Conservation (phyloP, 2,329 filamentous ascomycete species). For the Curvularia eragrostidis region DNA sequence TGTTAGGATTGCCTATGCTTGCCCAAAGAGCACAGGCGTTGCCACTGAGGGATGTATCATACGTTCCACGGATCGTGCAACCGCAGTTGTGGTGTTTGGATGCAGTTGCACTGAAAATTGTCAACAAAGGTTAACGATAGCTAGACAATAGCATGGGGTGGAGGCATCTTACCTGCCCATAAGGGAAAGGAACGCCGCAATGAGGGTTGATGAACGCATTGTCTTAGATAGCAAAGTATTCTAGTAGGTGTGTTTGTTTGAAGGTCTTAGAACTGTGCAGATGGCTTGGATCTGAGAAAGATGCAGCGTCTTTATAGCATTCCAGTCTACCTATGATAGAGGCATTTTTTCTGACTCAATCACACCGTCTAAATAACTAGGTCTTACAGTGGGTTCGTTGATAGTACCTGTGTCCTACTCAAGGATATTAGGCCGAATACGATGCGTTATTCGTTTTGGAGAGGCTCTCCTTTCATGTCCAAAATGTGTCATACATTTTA, state of each 20-base stretch:
- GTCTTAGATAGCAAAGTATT: no score
- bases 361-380: no score
- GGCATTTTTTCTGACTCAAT: no score
- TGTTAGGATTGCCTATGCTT: neutral
- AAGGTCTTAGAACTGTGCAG: neutral
- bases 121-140: no score
- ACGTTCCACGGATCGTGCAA: neutral
- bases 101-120: slow-evolving; percentile 2
- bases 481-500: no score
- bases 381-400: no score
- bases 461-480: no score
- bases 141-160: no score
- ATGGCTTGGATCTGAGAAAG: neutral
- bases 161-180: neutral
- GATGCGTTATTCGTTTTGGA: no score
- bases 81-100: neutral
- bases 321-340: neutral
- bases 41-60: neutral
- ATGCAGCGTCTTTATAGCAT: neutral
- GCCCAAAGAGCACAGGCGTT: neutral
- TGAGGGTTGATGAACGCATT: neutral
- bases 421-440: no score
- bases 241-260: no score
- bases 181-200: neutral
- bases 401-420: no score